phyloP scores from a whole-genome alignment of 345 rosid species.

The Erodium maritimum region DNA sequence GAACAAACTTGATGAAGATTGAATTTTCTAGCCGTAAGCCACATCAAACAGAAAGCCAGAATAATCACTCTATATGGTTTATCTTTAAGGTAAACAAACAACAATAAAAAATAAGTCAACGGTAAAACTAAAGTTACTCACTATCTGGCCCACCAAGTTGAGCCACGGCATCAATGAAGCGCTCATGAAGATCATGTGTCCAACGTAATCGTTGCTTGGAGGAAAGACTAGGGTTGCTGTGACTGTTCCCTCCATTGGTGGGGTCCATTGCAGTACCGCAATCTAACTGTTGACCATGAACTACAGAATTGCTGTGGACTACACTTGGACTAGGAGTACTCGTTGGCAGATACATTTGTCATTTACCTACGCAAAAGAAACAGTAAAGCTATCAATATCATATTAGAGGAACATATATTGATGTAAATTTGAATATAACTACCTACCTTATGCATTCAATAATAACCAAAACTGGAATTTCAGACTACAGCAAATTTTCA shows the following conservation, averaged over 20 bases:
- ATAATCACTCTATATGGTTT: neutral
- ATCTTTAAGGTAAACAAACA: neutral
- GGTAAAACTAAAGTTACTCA: constrained; percentile 28
- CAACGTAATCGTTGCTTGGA: constrained; percentile 95
- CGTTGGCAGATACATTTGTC: constrained; percentile 36
- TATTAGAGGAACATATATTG: neutral
- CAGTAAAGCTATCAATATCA: neutral
- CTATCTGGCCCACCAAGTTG: constrained; percentile 99
- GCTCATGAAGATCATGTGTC: constrained; percentile 99
- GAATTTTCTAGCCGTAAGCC: neutral
- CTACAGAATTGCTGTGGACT: constrained; percentile 30
- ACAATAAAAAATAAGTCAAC: neutral
- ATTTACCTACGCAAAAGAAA: constrained; percentile 23
- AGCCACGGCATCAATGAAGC: constrained; percentile 95
- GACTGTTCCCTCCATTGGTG: constrained; percentile 48
- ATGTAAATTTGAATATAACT: neutral
- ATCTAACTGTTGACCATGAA: constrained; percentile 46
- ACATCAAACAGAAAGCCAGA: neutral
- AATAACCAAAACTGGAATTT: too few species aligned
- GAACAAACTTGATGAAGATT: neutral
- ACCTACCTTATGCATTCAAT: neutral
- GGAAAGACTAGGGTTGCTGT: constrained; percentile 61
- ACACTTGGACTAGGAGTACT: constrained; percentile 29
- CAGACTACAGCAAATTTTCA: neutral
- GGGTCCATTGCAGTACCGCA: constrained; percentile 57